Conservation (phyloP, 164 flowering plant species). For the Vitis rupestris region DNA sequence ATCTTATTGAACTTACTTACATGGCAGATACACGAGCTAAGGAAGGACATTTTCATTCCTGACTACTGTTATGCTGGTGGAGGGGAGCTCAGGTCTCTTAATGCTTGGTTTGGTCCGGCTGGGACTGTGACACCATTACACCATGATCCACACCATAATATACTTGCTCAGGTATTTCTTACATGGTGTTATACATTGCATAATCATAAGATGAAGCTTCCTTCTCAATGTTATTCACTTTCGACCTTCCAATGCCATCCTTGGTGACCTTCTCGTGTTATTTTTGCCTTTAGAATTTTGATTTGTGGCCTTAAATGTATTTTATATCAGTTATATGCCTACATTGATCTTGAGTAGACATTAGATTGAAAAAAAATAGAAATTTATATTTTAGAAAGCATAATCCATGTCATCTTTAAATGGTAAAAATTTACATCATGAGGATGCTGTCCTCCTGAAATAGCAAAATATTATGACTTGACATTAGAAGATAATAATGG, state of each 20-base stretch:
- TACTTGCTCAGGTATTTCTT: slow-evolving; percentile 84
- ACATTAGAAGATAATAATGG: too few species aligned
- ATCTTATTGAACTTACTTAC: slow-evolving; percentile 1
- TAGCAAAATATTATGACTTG: too few species aligned
- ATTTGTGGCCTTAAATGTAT: too few species aligned
- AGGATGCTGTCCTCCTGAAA: too few species aligned
- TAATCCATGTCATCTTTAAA: too few species aligned
- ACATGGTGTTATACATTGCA: neutral
- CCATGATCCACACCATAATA: slow-evolving; percentile 98
- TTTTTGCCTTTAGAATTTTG: neutral
- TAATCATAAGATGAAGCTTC: neutral
- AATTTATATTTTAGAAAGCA: too few species aligned
- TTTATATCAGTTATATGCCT: too few species aligned
- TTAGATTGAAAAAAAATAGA: too few species aligned
- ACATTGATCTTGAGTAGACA: too few species aligned
- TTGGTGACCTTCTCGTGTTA: too few species aligned
- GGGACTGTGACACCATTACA: slow-evolving; percentile 97
- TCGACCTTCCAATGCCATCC: too few species aligned
- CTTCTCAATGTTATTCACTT: neutral
- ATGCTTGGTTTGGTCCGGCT: slow-evolving; percentile 99
- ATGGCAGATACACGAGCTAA: slow-evolving; percentile 72
- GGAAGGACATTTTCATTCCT: slow-evolving; percentile 78
- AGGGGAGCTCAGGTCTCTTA: slow-evolving; percentile 82
- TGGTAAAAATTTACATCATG: too few species aligned
- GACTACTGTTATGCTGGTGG: slow-evolving; percentile 92